Evolutionary conservation across 352 stramenopile genomes (phyloP).

Genomic region (Phytophthora lateralis): DNA sequence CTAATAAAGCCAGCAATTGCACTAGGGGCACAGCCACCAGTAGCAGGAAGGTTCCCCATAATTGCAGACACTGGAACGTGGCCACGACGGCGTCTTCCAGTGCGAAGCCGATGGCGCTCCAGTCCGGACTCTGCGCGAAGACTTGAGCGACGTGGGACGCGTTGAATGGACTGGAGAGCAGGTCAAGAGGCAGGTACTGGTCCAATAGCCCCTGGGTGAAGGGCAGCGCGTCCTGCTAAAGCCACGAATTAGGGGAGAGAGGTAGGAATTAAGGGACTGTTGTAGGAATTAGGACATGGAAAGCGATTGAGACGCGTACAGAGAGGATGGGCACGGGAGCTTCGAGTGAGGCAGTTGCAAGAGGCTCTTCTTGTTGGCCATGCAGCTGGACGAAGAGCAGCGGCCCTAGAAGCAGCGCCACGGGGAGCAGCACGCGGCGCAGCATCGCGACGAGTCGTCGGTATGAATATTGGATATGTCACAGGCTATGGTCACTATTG

Average conservation of each 20-base stretch:
- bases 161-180: conserved; percentile 24
- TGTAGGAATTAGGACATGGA: not conserved
- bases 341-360: not conserved
- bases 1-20: conserved; percentile 41
- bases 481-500: conserved; percentile 9
- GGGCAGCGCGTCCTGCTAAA: conserved; percentile 25
- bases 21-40: conserved; percentile 55
- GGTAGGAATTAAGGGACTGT: not conserved
- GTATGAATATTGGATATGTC: conserved; percentile 9
- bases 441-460: conserved; percentile 22
- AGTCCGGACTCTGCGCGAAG: conserved; percentile 63
- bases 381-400: conserved; percentile 25
- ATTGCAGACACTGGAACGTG: conserved; percentile 63
- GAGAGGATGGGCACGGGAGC: conserved; percentile 16
- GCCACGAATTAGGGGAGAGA: not conserved
- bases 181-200: conserved; percentile 20
- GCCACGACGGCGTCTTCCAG: conserved; percentile 58
- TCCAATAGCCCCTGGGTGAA: conserved; percentile 12
- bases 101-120: conserved; percentile 60
- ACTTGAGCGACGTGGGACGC: conserved; percentile 40
- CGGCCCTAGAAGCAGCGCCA: conserved; percentile 11
- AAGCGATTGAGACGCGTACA: conserved; percentile 8
- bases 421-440: conserved; percentile 13
- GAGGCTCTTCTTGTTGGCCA: not conserved
- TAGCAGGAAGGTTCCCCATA: conserved; percentile 64